Percentiles rank a stretch among this genome's conserved stretches.
phyloP scores from a whole-genome alignment of 2,329 filamentous ascomycete genomes.

The Ramularia endophylla region DNA sequence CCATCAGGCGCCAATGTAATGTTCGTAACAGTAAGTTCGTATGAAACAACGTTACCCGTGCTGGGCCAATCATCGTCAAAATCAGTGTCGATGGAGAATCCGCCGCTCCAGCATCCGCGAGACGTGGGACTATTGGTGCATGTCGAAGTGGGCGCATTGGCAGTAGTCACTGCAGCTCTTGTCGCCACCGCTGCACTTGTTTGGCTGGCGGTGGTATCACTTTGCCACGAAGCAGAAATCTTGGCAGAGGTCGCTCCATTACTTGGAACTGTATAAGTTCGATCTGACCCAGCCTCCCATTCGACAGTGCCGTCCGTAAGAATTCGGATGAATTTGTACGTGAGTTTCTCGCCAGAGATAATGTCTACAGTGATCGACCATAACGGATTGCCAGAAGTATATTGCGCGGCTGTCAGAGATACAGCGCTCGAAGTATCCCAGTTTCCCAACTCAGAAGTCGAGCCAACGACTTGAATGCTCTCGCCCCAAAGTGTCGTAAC shows the following conservation, averaged over 20 bases:
- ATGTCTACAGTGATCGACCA: constrained; percentile 57
- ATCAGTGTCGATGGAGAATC: constrained; percentile 30
- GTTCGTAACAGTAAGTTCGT: constrained; percentile 30
- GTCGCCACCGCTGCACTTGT: constrained; percentile 7
- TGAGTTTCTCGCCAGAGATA: constrained; percentile 48
- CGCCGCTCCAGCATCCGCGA: constrained; percentile 25
- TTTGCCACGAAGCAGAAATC: constrained; percentile 36
- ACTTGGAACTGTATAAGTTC: constrained; percentile 36
- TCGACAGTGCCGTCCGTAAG: constrained; percentile 48
- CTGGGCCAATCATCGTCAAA: constrained; percentile 29
- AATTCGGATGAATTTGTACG: constrained; percentile 58
- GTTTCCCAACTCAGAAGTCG: constrained; percentile 51
- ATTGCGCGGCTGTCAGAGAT: constrained; percentile 52
- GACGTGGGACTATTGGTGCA: constrained; percentile 27
- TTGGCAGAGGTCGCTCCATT: constrained; percentile 33
- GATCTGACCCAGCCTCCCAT: constrained; percentile 59
- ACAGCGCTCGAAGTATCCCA: constrained; percentile 55
- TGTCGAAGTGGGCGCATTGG: constrained; percentile 15
- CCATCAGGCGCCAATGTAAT: constrained; percentile 44
- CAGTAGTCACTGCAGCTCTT: constrained; percentile 12
- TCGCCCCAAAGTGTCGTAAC: constrained; percentile 56
- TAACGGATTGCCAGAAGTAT: constrained; percentile 54
- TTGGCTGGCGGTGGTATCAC: constrained; percentile 8
- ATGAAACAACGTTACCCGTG: constrained; percentile 30
- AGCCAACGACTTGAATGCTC: constrained; percentile 60